A percentile compares a stretch with the other conserved stretches of the same genome.
phyloP scores from a whole-genome alignment of 768 basidiomycete genomes.

The Lactarius sp. region DNA sequence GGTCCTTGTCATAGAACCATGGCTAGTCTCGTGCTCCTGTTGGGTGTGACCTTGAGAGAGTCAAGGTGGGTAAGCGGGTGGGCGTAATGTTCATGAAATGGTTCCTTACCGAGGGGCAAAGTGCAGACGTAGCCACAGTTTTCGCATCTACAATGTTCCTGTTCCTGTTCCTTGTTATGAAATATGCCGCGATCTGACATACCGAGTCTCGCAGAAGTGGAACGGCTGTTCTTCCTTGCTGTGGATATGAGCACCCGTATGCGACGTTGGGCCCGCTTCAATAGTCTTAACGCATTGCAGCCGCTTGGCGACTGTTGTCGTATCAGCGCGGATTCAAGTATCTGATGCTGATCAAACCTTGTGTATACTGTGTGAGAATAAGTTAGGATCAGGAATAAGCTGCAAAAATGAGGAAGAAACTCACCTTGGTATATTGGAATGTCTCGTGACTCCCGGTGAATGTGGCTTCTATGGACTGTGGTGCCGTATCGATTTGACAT shows the following conservation, averaged over 20 bases:
- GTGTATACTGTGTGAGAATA: constrained; percentile 41
- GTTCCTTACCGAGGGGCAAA: constrained; percentile 44
- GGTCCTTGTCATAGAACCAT: constrained; percentile 58
- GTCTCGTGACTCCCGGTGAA: constrained; percentile 57
- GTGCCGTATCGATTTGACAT: constrained; percentile 55
- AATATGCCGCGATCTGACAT: constrained; percentile 9
- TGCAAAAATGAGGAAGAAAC: neutral
- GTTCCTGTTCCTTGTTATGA: neutral
- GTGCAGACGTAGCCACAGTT: constrained; percentile 58
- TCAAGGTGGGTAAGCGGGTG: neutral
- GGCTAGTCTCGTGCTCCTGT: constrained; percentile 56
- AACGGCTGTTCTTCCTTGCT: constrained; percentile 41
- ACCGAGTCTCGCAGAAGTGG: constrained; percentile 53
- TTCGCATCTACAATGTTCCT: constrained; percentile 38
- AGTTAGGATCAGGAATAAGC: neutral
- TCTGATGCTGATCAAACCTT: constrained; percentile 35
- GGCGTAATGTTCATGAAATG: neutral
- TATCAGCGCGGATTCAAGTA: neutral
- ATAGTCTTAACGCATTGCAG: constrained; percentile 47
- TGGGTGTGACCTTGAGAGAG: constrained; percentile 48
- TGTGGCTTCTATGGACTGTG: constrained; percentile 56
- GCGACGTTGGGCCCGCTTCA: constrained; percentile 39
- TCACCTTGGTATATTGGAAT: constrained; percentile 61
- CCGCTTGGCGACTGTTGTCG: constrained; percentile 44
- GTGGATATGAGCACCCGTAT: constrained; percentile 47